Percentiles rank a stretch among this genome's conserved stretches.
Conservation (phyloP, 129 eudicot genomes). For the Escallonia herrerae region DNA sequence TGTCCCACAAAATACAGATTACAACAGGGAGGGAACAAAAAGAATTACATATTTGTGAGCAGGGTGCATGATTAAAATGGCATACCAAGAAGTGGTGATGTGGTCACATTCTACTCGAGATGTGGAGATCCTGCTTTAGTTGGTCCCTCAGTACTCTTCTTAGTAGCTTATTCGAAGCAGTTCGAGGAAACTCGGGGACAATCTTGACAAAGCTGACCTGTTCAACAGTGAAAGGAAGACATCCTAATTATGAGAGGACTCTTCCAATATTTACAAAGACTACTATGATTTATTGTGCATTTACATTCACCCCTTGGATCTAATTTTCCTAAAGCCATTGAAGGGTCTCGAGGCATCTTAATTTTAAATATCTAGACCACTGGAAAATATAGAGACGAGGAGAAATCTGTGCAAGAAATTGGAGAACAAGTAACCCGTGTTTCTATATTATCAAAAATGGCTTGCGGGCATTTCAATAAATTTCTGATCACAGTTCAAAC, state of each 20-base stretch:
- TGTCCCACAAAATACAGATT: not conserved
- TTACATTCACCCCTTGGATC: too few species aligned
- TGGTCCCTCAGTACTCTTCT: slow-evolving; percentile 78
- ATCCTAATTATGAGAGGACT: not conserved
- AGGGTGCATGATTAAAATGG: not conserved
- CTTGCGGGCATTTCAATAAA: too few species aligned
- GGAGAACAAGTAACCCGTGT: too few species aligned
- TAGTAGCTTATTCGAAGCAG: slow-evolving; percentile 73
- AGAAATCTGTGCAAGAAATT: too few species aligned
- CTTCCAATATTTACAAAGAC: not conserved
- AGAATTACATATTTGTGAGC: not conserved
- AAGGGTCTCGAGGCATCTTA: too few species aligned
- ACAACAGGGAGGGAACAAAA: not conserved
- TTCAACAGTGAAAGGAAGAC: slow-evolving; percentile 9
- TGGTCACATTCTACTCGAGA: slow-evolving; percentile 48
- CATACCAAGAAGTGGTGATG: not conserved
- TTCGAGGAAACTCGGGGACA: slow-evolving; percentile 74
- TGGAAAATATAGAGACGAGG: too few species aligned
- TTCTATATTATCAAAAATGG: too few species aligned
- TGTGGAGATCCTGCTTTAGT: slow-evolving; percentile 42
- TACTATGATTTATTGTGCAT: too few species aligned
- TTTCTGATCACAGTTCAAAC: too few species aligned
- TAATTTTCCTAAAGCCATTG: too few species aligned
- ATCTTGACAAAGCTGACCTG: slow-evolving; percentile 81
- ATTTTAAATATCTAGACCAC: too few species aligned